These are phyloP conservation scores for Phytophthora tubulina DNA, from an alignment of 352 stramenopile species.

Conservation along the genomic window DNA sequence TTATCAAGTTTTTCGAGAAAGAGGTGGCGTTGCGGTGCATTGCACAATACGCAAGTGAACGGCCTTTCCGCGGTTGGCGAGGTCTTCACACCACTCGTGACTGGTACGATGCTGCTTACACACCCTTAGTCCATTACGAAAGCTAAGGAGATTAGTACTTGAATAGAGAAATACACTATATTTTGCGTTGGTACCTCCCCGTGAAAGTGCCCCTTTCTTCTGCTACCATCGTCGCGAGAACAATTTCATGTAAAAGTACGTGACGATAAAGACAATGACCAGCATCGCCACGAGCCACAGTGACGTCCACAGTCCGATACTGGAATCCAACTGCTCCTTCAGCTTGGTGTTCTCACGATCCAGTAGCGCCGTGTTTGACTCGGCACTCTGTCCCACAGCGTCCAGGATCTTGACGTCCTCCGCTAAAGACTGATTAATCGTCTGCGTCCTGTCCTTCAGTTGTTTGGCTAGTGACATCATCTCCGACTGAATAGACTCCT, in stretches of 20 bases:
- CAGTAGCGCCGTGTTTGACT: conserved; percentile 70
- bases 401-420: conserved; percentile 84
- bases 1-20: conserved; percentile 82
- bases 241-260: conserved; percentile 86
- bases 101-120: conserved; percentile 90
- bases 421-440: conserved; percentile 74
- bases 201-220: neutral
- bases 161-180: conserved; percentile 31
- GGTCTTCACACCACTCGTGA: conserved; percentile 86
- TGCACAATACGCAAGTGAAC: conserved; percentile 78
- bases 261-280: conserved; percentile 71
- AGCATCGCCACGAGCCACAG: conserved; percentile 71
- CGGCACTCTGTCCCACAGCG: conserved; percentile 72
- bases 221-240: conserved; percentile 67
- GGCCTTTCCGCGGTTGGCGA: conserved; percentile 74
- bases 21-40: conserved; percentile 75
- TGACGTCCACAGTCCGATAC: conserved; percentile 82
- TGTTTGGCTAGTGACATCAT: conserved; percentile 79
- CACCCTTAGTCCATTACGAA: conserved; percentile 79
- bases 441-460: conserved; percentile 79
- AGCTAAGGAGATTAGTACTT: conserved; percentile 32
- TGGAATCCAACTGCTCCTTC: conserved; percentile 72
- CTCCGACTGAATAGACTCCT: conserved; percentile 77
- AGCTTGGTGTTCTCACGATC: conserved; percentile 71
- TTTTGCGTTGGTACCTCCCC: conserved; percentile 6